phyloP scores from a whole-genome alignment of 2,329 filamentous ascomycete species.

The Bertia moriformis region DNA sequence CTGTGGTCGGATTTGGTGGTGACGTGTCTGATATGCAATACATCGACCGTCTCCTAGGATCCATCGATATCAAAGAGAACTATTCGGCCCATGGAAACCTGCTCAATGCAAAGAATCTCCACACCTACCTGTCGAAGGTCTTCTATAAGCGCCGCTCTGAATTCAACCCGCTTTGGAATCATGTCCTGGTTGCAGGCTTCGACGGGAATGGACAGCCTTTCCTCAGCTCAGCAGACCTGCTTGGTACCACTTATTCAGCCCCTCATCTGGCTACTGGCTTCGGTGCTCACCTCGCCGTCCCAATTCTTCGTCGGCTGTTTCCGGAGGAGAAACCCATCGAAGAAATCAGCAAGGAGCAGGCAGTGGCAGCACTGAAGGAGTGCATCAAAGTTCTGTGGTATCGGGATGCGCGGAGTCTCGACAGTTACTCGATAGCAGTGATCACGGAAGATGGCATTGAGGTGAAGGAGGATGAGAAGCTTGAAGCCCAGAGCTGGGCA shows the following conservation, averaged over 20 bases:
- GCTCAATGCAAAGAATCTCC: conserved; percentile 83
- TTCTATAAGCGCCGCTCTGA: conserved; percentile 89
- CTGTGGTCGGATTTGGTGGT: conserved; percentile 84
- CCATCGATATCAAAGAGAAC: conserved; percentile 76
- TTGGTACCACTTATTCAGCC: conserved; percentile 79
- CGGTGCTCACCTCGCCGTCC: conserved; percentile 81
- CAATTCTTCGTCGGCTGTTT: conserved; percentile 70
- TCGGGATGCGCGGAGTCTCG: conserved; percentile 82
- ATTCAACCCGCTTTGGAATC: conserved; percentile 97
- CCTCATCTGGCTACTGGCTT: conserved; percentile 88
- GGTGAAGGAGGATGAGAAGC: conserved; percentile 67
- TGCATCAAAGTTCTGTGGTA: conserved; percentile 99
- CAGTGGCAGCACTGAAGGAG: conserved; percentile 69
- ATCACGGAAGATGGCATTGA: conserved; percentile 82
- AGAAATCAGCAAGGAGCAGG: conserved; percentile 61
- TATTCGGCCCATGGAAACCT: conserved; percentile 28
- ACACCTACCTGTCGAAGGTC: conserved; percentile 91
- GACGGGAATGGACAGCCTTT: conserved; percentile 71
- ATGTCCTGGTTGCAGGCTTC: conserved; percentile 77
- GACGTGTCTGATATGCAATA: conserved; percentile 99
- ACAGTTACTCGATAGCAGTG: conserved; percentile 81
- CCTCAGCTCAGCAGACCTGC: conserved; percentile 77
- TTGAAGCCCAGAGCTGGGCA: conserved; percentile 94
- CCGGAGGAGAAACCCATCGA: conserved; percentile 70
- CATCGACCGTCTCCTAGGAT: conserved; percentile 77